Percentiles rank a stretch among this genome's conserved stretches.
Evolutionary conservation across 1,139 yeast genomes (phyloP).

Genomic region (Kodamaea sp.): DNA sequence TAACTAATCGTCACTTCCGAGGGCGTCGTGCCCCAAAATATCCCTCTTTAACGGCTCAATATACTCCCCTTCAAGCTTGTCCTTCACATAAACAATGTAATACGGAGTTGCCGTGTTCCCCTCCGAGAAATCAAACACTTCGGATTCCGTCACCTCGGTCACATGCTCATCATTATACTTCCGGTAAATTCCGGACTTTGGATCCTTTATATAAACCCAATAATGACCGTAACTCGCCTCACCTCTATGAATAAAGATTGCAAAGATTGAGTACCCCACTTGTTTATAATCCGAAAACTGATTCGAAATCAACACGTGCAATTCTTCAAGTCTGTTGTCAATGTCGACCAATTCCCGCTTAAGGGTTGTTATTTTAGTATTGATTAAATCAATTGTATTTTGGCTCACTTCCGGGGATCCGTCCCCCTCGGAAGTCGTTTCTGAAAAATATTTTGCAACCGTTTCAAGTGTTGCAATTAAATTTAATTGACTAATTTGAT

Average conservation of each 20-base stretch:
- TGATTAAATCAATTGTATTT: conserved; percentile 27
- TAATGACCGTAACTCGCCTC: conserved; percentile 96
- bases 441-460: conserved; percentile 54
- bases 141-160: conserved; percentile 69
- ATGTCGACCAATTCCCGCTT: conserved; percentile 36
- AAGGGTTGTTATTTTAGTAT: conserved; percentile 15
- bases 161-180: conserved; percentile 92
- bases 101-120: conserved; percentile 91
- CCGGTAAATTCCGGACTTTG: conserved; percentile 62
- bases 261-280: conserved; percentile 79
- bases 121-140: conserved; percentile 70
- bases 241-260: conserved; percentile 92
- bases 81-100: conserved; percentile 77
- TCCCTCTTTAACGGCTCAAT: conserved; percentile 66
- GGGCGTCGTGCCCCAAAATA: neutral
- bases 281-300: conserved; percentile 61
- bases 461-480: conserved; percentile 45
- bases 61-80: conserved; percentile 52
- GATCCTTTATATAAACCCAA: conserved; percentile 89
- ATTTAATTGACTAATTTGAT: conserved; percentile 49
- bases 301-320: conserved; percentile 47
- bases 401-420: conserved; percentile 21
- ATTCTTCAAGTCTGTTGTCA: conserved; percentile 32
- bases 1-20: neutral
- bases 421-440: conserved; percentile 20